Evolutionary conservation across 2,329 filamentous ascomycete genomes (phyloP).

Genomic region (Lecanicillium sp.): DNA sequence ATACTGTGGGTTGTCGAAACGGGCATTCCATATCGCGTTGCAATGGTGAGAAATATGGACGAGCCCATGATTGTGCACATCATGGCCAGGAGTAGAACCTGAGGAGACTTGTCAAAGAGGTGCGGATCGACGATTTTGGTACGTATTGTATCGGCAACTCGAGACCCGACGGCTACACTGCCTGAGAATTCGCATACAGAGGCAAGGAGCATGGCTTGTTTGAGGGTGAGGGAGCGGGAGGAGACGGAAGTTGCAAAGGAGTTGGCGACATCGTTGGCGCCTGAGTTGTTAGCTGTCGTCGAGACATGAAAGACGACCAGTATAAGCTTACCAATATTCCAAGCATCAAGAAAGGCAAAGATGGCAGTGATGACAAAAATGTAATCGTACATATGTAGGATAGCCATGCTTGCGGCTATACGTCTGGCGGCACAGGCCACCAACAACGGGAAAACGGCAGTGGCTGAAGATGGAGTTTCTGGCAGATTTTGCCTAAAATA

Average conservation of each 20-base stretch:
- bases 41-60: slow-evolving; percentile 42
- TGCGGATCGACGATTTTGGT: slow-evolving; percentile 36
- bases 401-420: slow-evolving; percentile 19
- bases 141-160: slow-evolving; percentile 36
- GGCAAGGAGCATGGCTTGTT: slow-evolving; percentile 35
- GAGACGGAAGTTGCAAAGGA: slow-evolving; percentile 38
- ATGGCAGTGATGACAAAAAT: slow-evolving; percentile 47
- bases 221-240: slow-evolving; percentile 36
- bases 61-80: slow-evolving; percentile 43
- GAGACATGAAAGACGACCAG: slow-evolving; percentile 3
- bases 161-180: slow-evolving; percentile 27
- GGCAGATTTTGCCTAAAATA: too few species aligned
- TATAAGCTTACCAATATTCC: slow-evolving; percentile 47
- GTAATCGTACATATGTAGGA: slow-evolving; percentile 42
- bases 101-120: slow-evolving; percentile 33
- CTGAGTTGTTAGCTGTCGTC: slow-evolving; percentile 13
- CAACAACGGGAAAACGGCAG: too few species aligned
- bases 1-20: slow-evolving; percentile 47
- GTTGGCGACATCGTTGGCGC: slow-evolving; percentile 42
- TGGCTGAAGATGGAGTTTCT: too few species aligned
- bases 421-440: too few species aligned
- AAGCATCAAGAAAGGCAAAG: slow-evolving; percentile 50
- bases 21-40: slow-evolving; percentile 41
- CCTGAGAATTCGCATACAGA: slow-evolving; percentile 35
- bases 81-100: slow-evolving; percentile 44